Percentiles rank a stretch among this genome's conserved stretches.
Conservation (phyloP, 1,284 basidiomycete species). For the Ganoderma lingzhi region DNA sequence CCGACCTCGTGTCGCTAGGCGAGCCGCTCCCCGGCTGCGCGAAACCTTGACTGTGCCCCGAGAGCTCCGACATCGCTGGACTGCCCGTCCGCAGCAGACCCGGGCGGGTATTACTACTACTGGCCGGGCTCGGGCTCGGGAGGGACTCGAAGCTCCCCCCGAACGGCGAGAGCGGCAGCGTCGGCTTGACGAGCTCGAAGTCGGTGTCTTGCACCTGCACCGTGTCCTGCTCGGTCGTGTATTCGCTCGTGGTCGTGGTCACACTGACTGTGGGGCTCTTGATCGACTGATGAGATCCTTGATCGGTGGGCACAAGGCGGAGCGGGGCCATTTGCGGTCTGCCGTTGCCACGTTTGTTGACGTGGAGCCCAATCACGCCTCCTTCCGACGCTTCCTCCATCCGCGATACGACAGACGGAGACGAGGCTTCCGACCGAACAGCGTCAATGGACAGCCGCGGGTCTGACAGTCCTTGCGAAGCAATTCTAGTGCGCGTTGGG, state of each 20-base stretch:
- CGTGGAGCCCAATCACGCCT: slow-evolving; percentile 22
- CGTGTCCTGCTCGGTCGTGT: slow-evolving; percentile 48
- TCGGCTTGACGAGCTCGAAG: slow-evolving; percentile 77
- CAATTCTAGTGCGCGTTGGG: slow-evolving; percentile 17
- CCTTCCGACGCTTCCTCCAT: slow-evolving; percentile 14
- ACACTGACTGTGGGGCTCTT: slow-evolving; percentile 47
- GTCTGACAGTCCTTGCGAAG: slow-evolving; percentile 15
- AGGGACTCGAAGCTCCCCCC: slow-evolving; percentile 57
- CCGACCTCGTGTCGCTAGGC: slow-evolving; percentile 15
- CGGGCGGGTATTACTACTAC: slow-evolving; percentile 40
- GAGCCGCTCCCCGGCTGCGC: slow-evolving; percentile 14
- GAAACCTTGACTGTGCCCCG: slow-evolving; percentile 33
- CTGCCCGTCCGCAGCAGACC: slow-evolving; percentile 54
- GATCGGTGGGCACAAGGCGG: slow-evolving; percentile 27
- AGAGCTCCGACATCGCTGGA: slow-evolving; percentile 56
- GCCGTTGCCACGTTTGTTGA: slow-evolving; percentile 22
- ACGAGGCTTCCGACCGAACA: slow-evolving; percentile 19
- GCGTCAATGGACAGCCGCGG: slow-evolving; percentile 29
- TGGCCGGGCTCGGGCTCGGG: slow-evolving; percentile 19
- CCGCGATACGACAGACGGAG: slow-evolving; percentile 8
- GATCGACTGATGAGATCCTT: slow-evolving; percentile 18
- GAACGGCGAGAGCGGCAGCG: slow-evolving; percentile 53
- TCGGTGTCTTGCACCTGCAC: slow-evolving; percentile 82
- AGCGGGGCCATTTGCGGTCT: slow-evolving; percentile 26
- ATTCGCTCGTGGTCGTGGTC: slow-evolving; percentile 39